These are phyloP conservation scores for Flaveria sonorensis DNA, from an alignment of 129 eudicot species.

Conservation along the genomic window DNA sequence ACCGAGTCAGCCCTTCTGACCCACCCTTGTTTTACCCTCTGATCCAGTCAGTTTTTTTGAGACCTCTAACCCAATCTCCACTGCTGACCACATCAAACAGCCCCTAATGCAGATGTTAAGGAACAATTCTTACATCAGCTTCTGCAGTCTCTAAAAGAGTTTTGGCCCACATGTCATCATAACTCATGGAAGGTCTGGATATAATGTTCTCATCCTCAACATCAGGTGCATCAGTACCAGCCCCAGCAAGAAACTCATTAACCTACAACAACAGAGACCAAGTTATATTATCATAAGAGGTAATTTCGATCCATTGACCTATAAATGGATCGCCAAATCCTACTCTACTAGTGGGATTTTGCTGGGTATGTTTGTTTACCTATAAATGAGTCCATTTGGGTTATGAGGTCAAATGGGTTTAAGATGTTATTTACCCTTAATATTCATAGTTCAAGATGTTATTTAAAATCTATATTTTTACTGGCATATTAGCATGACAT, in stretches of 20 bases:
- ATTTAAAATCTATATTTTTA: neutral
- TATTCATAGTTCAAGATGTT: neutral
- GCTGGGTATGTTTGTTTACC: neutral
- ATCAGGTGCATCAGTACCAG: constrained; percentile 99
- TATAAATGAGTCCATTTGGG: neutral
- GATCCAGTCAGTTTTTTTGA: too few relatives aligned
- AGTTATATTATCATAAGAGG: neutral
- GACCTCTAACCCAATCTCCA: too few relatives aligned
- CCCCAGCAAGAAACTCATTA: constrained; percentile 94
- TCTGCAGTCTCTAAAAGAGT: constrained; percentile 89
- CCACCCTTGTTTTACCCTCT: too few relatives aligned
- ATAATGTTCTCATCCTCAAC: constrained; percentile 83
- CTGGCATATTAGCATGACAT: neutral
- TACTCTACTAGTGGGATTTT: too few relatives aligned
- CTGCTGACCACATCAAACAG: too few relatives aligned
- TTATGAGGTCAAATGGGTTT: neutral
- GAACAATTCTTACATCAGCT: constrained; percentile 53
- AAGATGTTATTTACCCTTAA: neutral
- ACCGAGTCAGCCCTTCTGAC: too few relatives aligned
- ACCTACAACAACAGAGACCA: constrained; percentile 47
- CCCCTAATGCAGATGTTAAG: constrained; percentile 6
- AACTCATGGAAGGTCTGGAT: constrained; percentile 78
- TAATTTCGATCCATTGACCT: too few relatives aligned
- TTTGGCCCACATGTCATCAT: constrained; percentile 99
- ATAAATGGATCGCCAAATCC: neutral